Evolutionary conservation across 2,329 filamentous ascomycete genomes (phyloP).

Genomic region (Cryphonectria japonica): DNA sequence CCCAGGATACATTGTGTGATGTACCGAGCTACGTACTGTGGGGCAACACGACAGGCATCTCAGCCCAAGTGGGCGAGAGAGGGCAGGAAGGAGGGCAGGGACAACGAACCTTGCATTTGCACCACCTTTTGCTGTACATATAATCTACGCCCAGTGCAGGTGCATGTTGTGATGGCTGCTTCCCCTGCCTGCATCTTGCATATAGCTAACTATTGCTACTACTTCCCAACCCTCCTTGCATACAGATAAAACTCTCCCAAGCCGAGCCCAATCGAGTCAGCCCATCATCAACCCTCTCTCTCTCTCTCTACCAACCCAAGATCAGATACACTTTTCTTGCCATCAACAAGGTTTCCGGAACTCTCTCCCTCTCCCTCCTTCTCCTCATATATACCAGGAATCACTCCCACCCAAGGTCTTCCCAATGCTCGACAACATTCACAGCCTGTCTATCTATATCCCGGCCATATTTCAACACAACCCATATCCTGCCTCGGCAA

Average conservation of each 20-base stretch:
- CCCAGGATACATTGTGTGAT: slow-evolving; percentile 10
- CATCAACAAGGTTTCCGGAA: background rate
- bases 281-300: slow-evolving; percentile 3
- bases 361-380: background rate
- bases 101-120: slow-evolving; percentile 22
- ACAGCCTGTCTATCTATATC: slow-evolving; percentile 27
- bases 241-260: slow-evolving; percentile 18
- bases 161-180: background rate
- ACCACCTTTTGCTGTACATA: slow-evolving; percentile 5
- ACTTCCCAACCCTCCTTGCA: slow-evolving; percentile 11
- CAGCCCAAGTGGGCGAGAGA: slow-evolving; percentile 29
- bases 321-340: background rate
- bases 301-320: background rate
- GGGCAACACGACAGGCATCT: slow-evolving; percentile 19
- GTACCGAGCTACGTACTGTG: slow-evolving; percentile 8
- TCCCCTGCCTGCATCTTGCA: slow-evolving; percentile 24
- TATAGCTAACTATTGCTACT: slow-evolving; percentile 19
- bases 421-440: slow-evolving; percentile 29
- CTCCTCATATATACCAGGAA: background rate
- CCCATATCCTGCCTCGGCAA: slow-evolving; percentile 8
- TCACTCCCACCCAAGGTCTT: background rate
- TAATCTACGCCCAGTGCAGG: slow-evolving; percentile 9
- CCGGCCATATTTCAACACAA: slow-evolving; percentile 25
- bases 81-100: slow-evolving; percentile 13
- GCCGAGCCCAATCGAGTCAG: slow-evolving; percentile 10